phyloP scores from a whole-genome alignment of 176 grass and related monocot species.

The Calamus simplicifolius region DNA sequence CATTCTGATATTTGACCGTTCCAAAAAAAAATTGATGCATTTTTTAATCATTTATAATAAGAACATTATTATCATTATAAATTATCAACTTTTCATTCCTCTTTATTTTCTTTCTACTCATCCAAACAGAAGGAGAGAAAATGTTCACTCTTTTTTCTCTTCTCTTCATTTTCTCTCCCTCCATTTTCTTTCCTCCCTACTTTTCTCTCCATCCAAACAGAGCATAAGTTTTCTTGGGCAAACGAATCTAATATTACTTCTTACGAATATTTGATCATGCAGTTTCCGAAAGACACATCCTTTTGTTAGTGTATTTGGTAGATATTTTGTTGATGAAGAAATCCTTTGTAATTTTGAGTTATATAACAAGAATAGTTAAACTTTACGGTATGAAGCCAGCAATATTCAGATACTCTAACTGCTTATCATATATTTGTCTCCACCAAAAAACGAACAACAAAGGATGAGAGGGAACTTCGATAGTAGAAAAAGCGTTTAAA shows the following conservation, averaged over 20 bases:
- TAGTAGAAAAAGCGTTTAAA: slow-evolving; percentile 70
- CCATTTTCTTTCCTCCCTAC: no score
- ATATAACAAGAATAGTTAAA: not conserved
- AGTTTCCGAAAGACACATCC: slow-evolving; percentile 85
- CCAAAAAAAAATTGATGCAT: no score
- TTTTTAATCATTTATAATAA: no score
- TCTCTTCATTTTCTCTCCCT: no score
- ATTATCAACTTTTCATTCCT: no score
- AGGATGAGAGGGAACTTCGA: slow-evolving; percentile 64
- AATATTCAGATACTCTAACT: slow-evolving; percentile 20
- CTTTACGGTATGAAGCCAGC: not conserved
- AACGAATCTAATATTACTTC: not conserved
- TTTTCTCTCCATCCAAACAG: no score
- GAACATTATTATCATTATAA: no score
- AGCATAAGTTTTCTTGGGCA: no score
- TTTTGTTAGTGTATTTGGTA: slow-evolving; percentile 90
- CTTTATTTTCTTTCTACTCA: no score
- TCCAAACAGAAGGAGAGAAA: no score
- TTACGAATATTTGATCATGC: slow-evolving; percentile 12
- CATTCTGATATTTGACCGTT: no score
- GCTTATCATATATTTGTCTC: not conserved
- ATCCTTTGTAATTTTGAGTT: slow-evolving; percentile 46
- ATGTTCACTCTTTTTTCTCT: no score
- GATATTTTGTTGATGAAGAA: slow-evolving; percentile 71
- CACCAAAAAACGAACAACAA: slow-evolving; percentile 35